Evolutionary conservation across 768 basidiomycete genomes (phyloP), one percentile per base, ranked within the genome.

Genomic region (Phaeotremella skinneri): DNA sequence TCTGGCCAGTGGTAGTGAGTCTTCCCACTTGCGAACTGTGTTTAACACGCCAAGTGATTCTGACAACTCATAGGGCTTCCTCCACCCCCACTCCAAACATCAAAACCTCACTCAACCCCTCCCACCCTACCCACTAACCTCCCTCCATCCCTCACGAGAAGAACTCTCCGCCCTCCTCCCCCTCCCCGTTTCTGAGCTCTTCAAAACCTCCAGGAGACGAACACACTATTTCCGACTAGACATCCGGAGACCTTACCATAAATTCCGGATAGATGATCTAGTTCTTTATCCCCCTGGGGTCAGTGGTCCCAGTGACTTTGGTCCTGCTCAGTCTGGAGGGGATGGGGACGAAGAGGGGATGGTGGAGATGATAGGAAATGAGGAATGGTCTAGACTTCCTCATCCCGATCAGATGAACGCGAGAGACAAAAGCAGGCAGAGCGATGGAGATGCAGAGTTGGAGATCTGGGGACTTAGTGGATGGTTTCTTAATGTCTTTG

Each of bases 391-490:
- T 21, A 27, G n/a, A 7, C 43, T 7, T 14, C 11, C 43, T 11
- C n/a, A n/a, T n/a, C n/a, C n/a, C n/a, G n/a, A n/a, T n/a, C n/a
- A n/a, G n/a, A n/a, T n/a, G n/a, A n/a, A n/a, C n/a, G n/a, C n/a
- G n/a, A 39, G 37, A 39, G n/a, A 9, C 11, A 9, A 9, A n/a
- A 39, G 37, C n/a, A n/a, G n/a, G n/a, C n/a, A n/a, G 9, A n/a
- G 37, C n/a, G 43, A 21, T 45, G 23, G 23, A 6, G 6, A 11
- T 3, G 1, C 9, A 20, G 50, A 39, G 26, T 52, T 75, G 51
- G 69, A 76, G 53, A 58, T 76, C 0, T 76, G 74, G 74, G 74
- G 74, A 0, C 42, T 76, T 55, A 70, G 67, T 25, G 74, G 70
- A 17, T 76, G 74, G 74, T 69, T 73, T 39, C 54, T 76, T 20